Conservation (phyloP, 345 rosid species). For the Firmiana major region DNA sequence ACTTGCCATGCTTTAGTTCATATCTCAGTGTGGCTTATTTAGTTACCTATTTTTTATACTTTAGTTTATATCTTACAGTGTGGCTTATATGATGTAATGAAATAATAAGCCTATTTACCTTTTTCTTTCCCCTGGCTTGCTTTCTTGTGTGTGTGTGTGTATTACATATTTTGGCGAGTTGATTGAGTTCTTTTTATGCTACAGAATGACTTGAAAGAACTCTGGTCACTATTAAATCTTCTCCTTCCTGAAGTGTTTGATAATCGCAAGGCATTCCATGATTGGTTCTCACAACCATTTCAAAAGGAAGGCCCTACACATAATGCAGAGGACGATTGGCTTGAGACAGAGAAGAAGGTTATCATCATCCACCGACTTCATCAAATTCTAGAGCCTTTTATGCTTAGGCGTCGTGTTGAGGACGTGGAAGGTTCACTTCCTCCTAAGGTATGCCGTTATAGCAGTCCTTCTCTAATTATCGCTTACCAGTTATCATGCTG, state of each 20-base stretch:
- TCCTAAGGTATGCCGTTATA: constrained; percentile 66
- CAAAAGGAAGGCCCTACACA: constrained; percentile 79
- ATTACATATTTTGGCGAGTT: neutral
- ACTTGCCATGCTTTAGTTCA: neutral
- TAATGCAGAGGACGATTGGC: constrained; percentile 99
- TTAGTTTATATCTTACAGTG: neutral
- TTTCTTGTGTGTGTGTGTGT: neutral
- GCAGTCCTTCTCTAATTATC: constrained; percentile 4
- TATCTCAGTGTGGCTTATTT: neutral
- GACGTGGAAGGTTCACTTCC: constrained; percentile 99
- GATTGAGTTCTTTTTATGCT: constrained; percentile 10
- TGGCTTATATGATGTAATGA: neutral
- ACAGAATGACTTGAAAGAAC: constrained; percentile 99
- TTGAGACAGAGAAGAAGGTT: constrained; percentile 99
- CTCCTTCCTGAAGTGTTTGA: constrained; percentile 99
- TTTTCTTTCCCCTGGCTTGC: neutral
- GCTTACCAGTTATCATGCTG: neutral
- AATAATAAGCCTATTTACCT: neutral
- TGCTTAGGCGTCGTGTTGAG: constrained; percentile 99
- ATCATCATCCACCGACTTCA: constrained; percentile 98
- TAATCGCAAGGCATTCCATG: constrained; percentile 98
- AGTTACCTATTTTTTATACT: neutral
- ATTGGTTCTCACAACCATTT: constrained; percentile 99
- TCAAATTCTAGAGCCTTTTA: constrained; percentile 98
- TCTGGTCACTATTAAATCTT: constrained; percentile 97